A percentile compares a stretch with the other conserved stretches of the same genome.
Evolutionary conservation across 163 green algal genomes (phyloP).

Genomic region (Scenedesmus sp.): DNA sequence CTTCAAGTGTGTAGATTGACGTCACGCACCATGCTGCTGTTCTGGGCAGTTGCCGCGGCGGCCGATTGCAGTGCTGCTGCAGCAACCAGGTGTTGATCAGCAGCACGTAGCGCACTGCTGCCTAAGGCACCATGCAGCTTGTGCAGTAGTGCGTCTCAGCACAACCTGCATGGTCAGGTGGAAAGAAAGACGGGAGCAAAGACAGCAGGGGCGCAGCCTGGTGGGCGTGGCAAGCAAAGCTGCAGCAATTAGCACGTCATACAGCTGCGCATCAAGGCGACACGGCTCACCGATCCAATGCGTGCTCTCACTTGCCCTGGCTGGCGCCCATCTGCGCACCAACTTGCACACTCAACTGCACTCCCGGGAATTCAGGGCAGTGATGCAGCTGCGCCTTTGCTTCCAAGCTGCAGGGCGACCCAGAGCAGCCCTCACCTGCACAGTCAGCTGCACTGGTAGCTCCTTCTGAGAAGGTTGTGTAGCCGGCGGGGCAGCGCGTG

Average conservation of each 20-base stretch:
- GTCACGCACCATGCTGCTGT: too few species aligned
- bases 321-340: background rate
- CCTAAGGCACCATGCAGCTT: background rate
- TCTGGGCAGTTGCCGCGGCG: too few species aligned
- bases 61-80: too few species aligned
- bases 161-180: background rate
- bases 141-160: slow-evolving; percentile 13
- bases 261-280: background rate
- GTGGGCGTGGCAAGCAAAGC: background rate
- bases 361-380: too few species aligned
- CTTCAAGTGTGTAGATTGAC: too few species aligned
- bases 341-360: too few species aligned
- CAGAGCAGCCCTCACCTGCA: background rate
- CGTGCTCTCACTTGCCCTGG: too few species aligned
- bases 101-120: background rate
- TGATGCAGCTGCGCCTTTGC: background rate
- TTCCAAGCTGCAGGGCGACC: background rate
- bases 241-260: too few species aligned
- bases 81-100: too few species aligned
- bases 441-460: background rate
- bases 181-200: background rate
- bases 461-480: slow-evolving; percentile 7
- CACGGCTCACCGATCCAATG: too few species aligned
- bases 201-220: background rate
- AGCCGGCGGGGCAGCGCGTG: background rate